Evolutionary conservation across 2,329 filamentous ascomycete species (phyloP).

Genomic region (Paraphaeosphaeria sporulosa): DNA sequence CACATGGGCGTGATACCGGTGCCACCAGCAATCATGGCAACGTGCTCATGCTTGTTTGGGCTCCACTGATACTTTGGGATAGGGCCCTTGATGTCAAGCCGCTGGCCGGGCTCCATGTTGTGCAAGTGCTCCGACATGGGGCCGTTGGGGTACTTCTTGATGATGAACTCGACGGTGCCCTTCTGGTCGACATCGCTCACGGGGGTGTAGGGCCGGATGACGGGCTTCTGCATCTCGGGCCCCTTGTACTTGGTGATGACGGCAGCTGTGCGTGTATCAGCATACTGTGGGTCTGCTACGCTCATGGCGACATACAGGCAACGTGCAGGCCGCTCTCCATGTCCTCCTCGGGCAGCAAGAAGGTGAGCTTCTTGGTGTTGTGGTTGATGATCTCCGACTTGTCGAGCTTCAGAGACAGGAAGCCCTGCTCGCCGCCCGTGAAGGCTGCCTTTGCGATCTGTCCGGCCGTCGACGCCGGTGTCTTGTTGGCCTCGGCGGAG

Average conservation of each 20-base stretch:
- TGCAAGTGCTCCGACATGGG: conserved; percentile 93
- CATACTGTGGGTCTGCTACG: conserved; percentile 2
- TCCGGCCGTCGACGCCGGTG: conserved; percentile 47
- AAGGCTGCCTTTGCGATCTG: conserved; percentile 63
- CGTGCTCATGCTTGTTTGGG: conserved; percentile 83
- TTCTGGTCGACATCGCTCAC: conserved; percentile 82
- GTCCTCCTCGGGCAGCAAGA: conserved; percentile 84
- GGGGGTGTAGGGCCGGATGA: conserved; percentile 92
- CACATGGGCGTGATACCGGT: conserved; percentile 99
- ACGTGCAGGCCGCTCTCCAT: conserved; percentile 82
- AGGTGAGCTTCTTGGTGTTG: conserved; percentile 93
- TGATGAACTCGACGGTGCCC: conserved; percentile 85
- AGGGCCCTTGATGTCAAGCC: conserved; percentile 91
- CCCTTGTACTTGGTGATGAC: conserved; percentile 92
- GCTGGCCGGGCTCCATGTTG: conserved; percentile 80
- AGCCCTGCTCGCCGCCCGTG: conserved; percentile 88
- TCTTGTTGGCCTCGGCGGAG: conserved; percentile 48
- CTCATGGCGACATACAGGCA: conserved; percentile 65
- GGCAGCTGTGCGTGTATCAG: conserved; percentile 60
- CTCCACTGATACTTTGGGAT: conserved; percentile 92
- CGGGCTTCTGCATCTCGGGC: conserved; percentile 81
- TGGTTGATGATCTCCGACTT: conserved; percentile 83
- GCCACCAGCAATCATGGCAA: conserved; percentile 87
- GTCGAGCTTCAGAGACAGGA: conserved; percentile 80
- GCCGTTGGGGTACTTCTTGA: conserved; percentile 91